Percentiles rank a stretch among this genome's conserved stretches.
Conservation (phyloP, 2,329 filamentous ascomycete genomes). For the Nannizzia gypsea region DNA sequence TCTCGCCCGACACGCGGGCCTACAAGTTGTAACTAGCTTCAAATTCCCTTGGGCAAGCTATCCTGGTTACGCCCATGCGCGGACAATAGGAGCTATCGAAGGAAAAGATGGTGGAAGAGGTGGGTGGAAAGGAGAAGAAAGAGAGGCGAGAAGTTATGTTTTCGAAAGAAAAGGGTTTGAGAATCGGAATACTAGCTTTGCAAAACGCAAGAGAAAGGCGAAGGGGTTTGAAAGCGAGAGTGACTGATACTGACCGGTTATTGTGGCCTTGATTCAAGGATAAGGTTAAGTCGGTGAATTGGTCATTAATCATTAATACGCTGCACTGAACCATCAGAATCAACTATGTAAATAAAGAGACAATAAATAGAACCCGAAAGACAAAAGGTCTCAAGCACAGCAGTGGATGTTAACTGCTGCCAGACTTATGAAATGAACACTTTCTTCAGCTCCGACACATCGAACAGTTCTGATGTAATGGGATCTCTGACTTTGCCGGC, state of each 20-base stretch:
- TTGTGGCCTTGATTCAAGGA: background rate
- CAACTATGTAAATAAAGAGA: background rate
- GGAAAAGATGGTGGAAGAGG: slow-evolving; percentile 27
- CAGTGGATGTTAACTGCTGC: background rate
- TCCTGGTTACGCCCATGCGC: slow-evolving; percentile 37
- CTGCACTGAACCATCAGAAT: background rate
- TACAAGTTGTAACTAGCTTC: slow-evolving; percentile 37
- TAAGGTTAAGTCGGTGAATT: background rate
- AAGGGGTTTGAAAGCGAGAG: slow-evolving; percentile 27
- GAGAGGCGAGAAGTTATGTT: slow-evolving; percentile 37
- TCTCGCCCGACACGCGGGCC: slow-evolving; percentile 58
- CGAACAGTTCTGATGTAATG: slow-evolving; percentile 58
- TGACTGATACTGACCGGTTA: slow-evolving; percentile 14
- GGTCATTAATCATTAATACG: background rate
- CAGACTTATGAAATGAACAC: slow-evolving; percentile 69
- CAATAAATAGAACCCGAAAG: background rate
- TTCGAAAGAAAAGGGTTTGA: slow-evolving; percentile 33
- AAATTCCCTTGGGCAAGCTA: slow-evolving; percentile 38
- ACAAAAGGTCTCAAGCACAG: background rate
- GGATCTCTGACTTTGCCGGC: slow-evolving; percentile 63
- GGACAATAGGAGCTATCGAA: slow-evolving; percentile 36
- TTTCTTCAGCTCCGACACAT: slow-evolving; percentile 57
- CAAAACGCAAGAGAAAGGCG: slow-evolving; percentile 18
- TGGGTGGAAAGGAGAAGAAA: slow-evolving; percentile 38
- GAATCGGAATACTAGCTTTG: slow-evolving; percentile 17